phyloP scores from a whole-genome alignment of 257 asterid species.

The Handroanthus guayacan region DNA sequence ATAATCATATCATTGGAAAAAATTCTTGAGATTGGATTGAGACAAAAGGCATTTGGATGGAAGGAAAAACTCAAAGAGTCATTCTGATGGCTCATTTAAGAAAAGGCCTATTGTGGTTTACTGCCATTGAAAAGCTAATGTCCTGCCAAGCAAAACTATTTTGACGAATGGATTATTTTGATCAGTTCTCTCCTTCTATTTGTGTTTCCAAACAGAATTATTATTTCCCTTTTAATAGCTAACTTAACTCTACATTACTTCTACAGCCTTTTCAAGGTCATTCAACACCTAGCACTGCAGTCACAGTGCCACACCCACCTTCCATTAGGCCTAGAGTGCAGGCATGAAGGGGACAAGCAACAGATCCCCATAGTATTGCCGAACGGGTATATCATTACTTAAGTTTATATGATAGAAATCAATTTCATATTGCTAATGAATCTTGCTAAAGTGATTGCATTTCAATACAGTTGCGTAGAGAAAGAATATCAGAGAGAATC shows the following conservation, averaged over 20 bases:
- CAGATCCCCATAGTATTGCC: conserved; percentile 80
- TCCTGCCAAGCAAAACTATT: background rate
- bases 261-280: conserved; percentile 66
- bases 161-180: background rate
- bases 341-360: conserved; percentile 75
- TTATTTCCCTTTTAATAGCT: background rate
- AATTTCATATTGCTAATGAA: background rate
- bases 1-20: background rate
- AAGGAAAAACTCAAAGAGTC: background rate
- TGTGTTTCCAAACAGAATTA: background rate
- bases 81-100: background rate
- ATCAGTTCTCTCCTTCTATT: conserved; percentile 9
- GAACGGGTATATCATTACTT: conserved; percentile 52
- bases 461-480: conserved; percentile 63
- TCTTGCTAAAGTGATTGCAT: conserved; percentile 27
- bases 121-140: background rate
- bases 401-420: background rate
- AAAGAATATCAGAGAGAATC: conserved; percentile 72
- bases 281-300: conserved; percentile 58
- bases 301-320: conserved; percentile 66
- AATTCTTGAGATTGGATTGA: background rate
- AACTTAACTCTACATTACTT: conserved; percentile 20
- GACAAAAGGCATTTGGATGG: background rate
- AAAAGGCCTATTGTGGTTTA: background rate
- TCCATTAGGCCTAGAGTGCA: conserved; percentile 66